These are phyloP conservation scores for Aspergillus coremiiformis DNA, from an alignment of 495 filamentous ascomycete species.

Conservation along the genomic window DNA sequence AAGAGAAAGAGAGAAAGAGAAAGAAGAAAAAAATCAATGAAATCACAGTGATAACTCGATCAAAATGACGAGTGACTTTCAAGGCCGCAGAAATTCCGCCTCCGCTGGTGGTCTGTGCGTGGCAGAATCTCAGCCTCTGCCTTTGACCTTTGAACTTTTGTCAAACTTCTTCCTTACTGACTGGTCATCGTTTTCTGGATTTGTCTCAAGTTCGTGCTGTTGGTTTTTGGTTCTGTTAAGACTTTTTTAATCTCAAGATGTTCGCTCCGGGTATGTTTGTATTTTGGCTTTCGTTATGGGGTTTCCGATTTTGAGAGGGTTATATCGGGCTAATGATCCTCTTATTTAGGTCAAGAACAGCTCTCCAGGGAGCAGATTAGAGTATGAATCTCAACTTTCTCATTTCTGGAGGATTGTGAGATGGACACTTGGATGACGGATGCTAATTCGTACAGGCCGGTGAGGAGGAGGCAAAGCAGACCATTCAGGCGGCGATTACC, in stretches of 20 bases:
- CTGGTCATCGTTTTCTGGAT: background rate
- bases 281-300: background rate
- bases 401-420: background rate
- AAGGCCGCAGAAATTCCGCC: constrained; percentile 13
- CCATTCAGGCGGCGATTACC: constrained; percentile 54
- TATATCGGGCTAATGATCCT: background rate
- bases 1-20: background rate
- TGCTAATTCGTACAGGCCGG: constrained; percentile 36
- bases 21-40: constrained; percentile 2
- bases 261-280: constrained; percentile 37
- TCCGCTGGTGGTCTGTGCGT: constrained; percentile 13
- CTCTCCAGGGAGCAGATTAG: constrained; percentile 42
- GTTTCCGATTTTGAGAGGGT: background rate
- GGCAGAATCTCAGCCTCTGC: constrained; percentile 12
- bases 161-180: background rate
- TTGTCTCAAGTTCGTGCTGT: too few species aligned
- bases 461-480: constrained; percentile 64
- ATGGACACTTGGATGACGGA: background rate
- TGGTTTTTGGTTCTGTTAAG: too few species aligned
- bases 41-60: background rate
- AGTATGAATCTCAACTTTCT: constrained; percentile 19
- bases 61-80: too few species aligned
- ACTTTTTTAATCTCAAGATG: constrained; percentile 28
- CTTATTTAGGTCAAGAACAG: constrained; percentile 35
- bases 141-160: background rate